phyloP scores from a whole-genome alignment of 2,329 filamentous ascomycete species.

The Cercospora berteroae region DNA sequence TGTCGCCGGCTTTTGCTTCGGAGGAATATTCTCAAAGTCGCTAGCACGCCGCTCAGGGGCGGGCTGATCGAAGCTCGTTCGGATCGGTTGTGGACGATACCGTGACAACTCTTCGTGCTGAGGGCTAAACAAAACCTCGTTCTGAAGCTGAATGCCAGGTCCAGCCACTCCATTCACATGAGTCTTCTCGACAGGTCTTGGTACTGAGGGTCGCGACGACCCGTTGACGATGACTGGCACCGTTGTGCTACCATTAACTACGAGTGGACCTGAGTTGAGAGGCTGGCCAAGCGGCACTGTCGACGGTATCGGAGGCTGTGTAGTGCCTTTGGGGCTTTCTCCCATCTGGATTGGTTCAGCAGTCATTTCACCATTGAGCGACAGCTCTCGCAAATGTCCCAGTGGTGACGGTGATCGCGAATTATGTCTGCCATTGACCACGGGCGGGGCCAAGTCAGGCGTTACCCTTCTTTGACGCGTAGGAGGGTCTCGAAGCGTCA shows the following conservation, averaged over 20 bases:
- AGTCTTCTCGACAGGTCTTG: conserved; percentile 15
- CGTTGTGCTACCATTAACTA: conserved; percentile 23
- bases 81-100: conserved; percentile 11
- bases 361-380: conserved; percentile 31
- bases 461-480: conserved; percentile 44
- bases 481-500: conserved; percentile 42
- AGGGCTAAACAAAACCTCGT: conserved; percentile 9
- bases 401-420: conserved; percentile 50
- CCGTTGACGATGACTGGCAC: conserved; percentile 46
- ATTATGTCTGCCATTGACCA: conserved; percentile 31
- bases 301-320: conserved; percentile 11
- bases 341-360: conserved; percentile 17
- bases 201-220: conserved; percentile 30
- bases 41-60: neutral
- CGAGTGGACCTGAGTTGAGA: conserved; percentile 2
- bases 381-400: conserved; percentile 43
- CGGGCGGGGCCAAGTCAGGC: conserved; percentile 42
- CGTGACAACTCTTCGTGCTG: conserved; percentile 16
- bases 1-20: conserved; percentile 20
- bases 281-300: neutral
- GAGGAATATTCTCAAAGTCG: conserved; percentile 16
- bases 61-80: conserved; percentile 11
- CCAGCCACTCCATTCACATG: conserved; percentile 20
- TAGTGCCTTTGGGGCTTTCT: conserved; percentile 25
- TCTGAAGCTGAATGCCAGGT: conserved; percentile 15